Evolutionary conservation across 495 filamentous ascomycete genomes (phyloP), one percentile per base, ranked within the genome.

Genomic region (Staphylotrichum tortipilum): DNA sequence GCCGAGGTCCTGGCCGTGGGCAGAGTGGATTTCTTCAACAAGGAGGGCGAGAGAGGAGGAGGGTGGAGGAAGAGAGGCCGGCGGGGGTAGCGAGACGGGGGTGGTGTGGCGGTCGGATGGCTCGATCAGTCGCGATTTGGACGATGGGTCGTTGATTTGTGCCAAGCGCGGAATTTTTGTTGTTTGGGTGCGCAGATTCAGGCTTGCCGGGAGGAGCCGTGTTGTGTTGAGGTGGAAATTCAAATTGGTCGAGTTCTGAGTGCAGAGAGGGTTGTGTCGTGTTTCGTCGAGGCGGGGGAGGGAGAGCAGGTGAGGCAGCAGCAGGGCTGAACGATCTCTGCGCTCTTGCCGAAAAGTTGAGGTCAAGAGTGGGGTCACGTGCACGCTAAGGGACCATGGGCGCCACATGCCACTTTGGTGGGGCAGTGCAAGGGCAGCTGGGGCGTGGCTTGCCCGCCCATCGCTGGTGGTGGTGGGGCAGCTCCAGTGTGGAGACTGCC

Each of bases 261-360:
- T 26, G 34, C 3, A 35, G 47, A 11, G 33, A 50, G 26, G 6
- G 34, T 15, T 38, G 23, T 19, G 28, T 30, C 10, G 10, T 28
- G 42, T 35, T 22, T 49, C 28, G 42, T 55, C 43, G 42, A 50
- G n/a, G 29, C 42, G 47, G 46, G 26, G 40, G 46, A 43, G 47
- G 46, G 26, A 35, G 46, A 43, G 46, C 39, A 38, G 34, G 15
- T 28, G 40, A 39, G 31, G 39, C 14, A 14, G 26, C 15, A 9
- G 29, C 42, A 44, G 35, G 46, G 52, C 52, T 54, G 46, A 47
- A 34, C 26, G 23, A 42, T 7, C 26, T 44, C 45, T 28, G 41
- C 22, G 31, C 24, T 42, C 28, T 36, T 18, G 33, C 24, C 52
- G 35, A 48, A 47, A 48, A 43, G 31, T 49, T 18, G 24, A 44